phyloP scores from a whole-genome alignment of 768 basidiomycete genomes.

The Mycena vitilis region DNA sequence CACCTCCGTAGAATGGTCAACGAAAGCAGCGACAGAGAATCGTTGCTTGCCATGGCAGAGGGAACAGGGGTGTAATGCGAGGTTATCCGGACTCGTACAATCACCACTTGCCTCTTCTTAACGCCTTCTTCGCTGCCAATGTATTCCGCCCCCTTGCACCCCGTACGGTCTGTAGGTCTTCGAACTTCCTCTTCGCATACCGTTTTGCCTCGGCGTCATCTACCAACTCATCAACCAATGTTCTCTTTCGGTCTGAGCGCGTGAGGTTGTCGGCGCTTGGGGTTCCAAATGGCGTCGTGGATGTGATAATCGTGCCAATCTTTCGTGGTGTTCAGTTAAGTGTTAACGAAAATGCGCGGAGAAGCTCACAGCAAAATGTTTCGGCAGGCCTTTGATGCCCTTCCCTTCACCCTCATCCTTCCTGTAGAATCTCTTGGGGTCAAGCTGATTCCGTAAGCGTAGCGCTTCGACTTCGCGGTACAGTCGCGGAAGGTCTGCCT shows the following conservation, averaged over 20 bases:
- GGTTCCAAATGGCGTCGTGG: conserved; percentile 78
- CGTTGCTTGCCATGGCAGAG: conserved; percentile 48
- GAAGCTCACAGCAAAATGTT: conserved; percentile 84
- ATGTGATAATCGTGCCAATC: conserved; percentile 84
- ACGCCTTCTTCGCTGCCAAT: conserved; percentile 69
- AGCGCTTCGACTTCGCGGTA: conserved; percentile 90
- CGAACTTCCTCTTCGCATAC: conserved; percentile 94
- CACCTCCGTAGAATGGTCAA: conserved; percentile 55
- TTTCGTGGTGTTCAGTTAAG: conserved; percentile 43
- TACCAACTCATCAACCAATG: conserved; percentile 88
- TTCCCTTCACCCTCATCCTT: conserved; percentile 90
- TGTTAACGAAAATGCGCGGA: conserved; percentile 13
- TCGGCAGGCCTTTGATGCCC: conserved; percentile 86
- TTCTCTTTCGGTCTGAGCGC: conserved; percentile 78
- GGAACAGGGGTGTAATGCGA: neutral
- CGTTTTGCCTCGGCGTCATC: conserved; percentile 88
- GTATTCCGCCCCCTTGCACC: conserved; percentile 79
- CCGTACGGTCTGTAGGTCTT: conserved; percentile 75
- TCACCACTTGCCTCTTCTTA: conserved; percentile 79
- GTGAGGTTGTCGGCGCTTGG: conserved; percentile 78
- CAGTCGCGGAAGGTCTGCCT: conserved; percentile 81
- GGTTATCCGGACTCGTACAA: neutral
- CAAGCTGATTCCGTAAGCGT: conserved; percentile 86
- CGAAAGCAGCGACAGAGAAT: conserved; percentile 55
- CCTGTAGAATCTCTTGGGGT: conserved; percentile 91